These are phyloP conservation scores for Huntiella decipiens DNA, from an alignment of 2,329 filamentous ascomycete genomes.

Conservation along the genomic window DNA sequence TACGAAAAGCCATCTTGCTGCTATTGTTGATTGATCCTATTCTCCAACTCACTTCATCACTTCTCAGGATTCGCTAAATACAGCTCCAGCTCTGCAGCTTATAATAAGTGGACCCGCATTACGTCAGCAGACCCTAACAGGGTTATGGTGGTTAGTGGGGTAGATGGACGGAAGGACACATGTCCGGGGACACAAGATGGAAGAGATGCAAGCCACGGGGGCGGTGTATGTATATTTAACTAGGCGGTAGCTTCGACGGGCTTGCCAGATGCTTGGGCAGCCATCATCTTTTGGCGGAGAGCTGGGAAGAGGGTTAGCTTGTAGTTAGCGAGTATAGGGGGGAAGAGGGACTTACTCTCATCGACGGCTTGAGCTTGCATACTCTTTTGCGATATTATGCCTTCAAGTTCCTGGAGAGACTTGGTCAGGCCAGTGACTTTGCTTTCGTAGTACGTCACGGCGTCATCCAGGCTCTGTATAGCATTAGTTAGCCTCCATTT, in stretches of 20 bases:
- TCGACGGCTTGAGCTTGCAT: conserved; percentile 73
- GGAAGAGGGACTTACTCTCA: conserved; percentile 41
- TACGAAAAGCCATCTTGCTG: no score
- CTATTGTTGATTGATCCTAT: no score
- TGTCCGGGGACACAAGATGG: no score
- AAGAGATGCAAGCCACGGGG: no score
- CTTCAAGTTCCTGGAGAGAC: conserved; percentile 37
- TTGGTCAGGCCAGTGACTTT: conserved; percentile 34
- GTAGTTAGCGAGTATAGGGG: background rate
- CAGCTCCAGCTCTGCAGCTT: no score
- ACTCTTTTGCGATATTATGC: conserved; percentile 50
- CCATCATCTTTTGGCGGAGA: conserved; percentile 21
- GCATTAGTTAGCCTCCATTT: background rate
- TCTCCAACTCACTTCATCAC: no score
- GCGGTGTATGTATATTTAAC: background rate
- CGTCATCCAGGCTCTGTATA: conserved; percentile 31
- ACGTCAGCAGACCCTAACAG: no score
- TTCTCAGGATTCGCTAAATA: no score
- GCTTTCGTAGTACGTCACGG: conserved; percentile 35
- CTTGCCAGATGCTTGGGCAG: conserved; percentile 10
- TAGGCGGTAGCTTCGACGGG: conserved; percentile 1
- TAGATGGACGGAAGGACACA: no score
- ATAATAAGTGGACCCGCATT: no score
- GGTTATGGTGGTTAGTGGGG: no score
- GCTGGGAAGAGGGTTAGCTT: conserved; percentile 16